Evolutionary conservation across 345 rosid genomes (phyloP), one percentile per base, ranked within the genome.

Genomic region (Heritiera littoralis): DNA sequence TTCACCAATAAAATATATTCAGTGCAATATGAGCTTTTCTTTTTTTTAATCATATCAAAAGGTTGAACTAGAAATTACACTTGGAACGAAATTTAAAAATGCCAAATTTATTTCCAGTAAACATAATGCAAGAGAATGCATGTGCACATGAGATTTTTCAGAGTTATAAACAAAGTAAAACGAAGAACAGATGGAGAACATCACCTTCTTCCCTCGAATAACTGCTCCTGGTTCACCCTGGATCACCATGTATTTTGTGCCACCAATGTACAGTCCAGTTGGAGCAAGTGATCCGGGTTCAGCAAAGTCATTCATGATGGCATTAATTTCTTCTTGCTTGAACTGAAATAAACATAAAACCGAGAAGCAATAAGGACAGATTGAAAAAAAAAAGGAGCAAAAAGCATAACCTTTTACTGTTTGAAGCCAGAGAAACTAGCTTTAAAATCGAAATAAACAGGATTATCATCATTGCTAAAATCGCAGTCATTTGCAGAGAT

Each of bases 241-340:
- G 78, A 94, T 94, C 58, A 94, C 98, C 95, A 94, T 90, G 84
- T 94, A 92, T 76, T 94, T 94, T 18, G 82, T 82, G 60, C 95
- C 91, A 75, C 93, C 91, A 14, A 91, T 80, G 85, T 87, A 86
- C 60, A 94, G 83, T 12, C 97, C 98, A 54, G 92, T 92, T 3
- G 97, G 97, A 18, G 98, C 98, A 83, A 94, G 97, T 18, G 91
- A 65, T 64, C 95, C 95, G 15, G 94, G 98, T 60, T 94, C 95
- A 30, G 61, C 61, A 54, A 94, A 89, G 63, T 94, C 98, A 41
- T 83, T 88, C 72, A 81, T 81, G 64, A 92, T 85, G 45, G 72
- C 91, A 66, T 67, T 70, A 38, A 92, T 74, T 83, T 94, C 97
- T 46, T 89, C 94, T 12, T 88, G 88, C 86, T 88, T 92, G 72